Evolutionary conservation across 192 early-diverging fungal genomes (phyloP).

Genomic region (Diversispora epigaea): DNA sequence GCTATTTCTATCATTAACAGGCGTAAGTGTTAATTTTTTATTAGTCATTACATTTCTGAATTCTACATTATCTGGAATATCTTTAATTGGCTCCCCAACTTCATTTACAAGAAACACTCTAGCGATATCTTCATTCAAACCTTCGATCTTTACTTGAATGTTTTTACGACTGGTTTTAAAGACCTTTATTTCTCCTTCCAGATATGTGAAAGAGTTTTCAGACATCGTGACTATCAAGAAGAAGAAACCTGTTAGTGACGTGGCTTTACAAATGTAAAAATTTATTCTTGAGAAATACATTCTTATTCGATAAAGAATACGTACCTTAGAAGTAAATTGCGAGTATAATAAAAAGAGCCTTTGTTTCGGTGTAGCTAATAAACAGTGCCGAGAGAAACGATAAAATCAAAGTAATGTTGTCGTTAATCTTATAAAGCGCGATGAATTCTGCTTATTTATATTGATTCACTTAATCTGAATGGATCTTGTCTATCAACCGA

Average conservation of each 20-base stretch:
- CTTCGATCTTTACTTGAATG: conserved; percentile 3
- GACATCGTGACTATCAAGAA: background rate
- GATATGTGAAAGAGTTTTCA: background rate
- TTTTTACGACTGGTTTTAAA: background rate
- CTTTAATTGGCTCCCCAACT: background rate
- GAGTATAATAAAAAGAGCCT: no score
- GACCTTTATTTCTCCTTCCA: background rate
- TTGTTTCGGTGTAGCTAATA: no score
- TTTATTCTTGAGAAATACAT: no score
- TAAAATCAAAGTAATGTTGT: no score
- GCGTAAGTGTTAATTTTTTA: background rate
- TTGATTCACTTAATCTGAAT: no score
- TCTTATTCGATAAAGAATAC: no score
- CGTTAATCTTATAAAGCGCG: no score
- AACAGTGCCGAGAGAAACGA: no score
- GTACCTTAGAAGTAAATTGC: no score
- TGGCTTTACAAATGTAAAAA: no score
- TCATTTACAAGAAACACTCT: conserved; percentile 1
- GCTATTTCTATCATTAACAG: background rate
- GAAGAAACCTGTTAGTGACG: background rate
- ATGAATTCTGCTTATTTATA: no score
- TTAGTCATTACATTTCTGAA: background rate
- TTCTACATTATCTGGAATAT: background rate
- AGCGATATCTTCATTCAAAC: background rate
- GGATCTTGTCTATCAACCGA: no score